Conservation (phyloP, 352 stramenopile species). For the Phytopythium mirpurense region DNA sequence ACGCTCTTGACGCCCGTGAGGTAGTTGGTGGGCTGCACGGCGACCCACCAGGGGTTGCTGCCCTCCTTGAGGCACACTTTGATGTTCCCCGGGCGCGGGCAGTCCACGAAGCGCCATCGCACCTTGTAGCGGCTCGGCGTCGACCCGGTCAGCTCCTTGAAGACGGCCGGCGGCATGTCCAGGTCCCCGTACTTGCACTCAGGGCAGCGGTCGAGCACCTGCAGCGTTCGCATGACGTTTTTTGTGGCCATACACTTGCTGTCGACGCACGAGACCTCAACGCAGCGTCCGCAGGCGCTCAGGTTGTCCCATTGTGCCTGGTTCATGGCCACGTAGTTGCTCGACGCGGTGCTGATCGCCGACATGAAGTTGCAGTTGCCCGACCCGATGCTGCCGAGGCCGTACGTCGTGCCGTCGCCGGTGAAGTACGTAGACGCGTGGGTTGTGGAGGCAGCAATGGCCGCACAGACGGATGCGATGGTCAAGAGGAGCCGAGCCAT, state of each 20-base stretch:
- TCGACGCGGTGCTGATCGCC: constrained; percentile 16
- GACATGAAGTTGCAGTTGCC: constrained; percentile 61
- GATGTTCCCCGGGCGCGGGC: constrained; percentile 20
- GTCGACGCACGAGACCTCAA: constrained; percentile 31
- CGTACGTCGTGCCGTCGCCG: constrained; percentile 44
- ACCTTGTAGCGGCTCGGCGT: constrained; percentile 21
- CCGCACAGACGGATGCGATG: neutral
- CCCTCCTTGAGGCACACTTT: constrained; percentile 36
- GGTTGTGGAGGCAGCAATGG: neutral
- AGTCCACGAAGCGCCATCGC: constrained; percentile 40
- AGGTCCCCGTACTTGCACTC: constrained; percentile 34
- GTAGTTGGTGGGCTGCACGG: constrained; percentile 34
- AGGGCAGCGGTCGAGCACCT: constrained; percentile 34
- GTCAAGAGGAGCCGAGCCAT: neutral
- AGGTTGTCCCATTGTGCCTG: constrained; percentile 35
- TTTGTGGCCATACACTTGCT: constrained; percentile 13
- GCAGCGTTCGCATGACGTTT: constrained; percentile 10
- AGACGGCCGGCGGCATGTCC: constrained; percentile 26
- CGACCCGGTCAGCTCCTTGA: constrained; percentile 24
- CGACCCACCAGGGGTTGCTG: constrained; percentile 30
- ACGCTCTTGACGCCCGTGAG: constrained; percentile 27
- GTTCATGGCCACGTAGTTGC: constrained; percentile 51
- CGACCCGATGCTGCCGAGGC: constrained; percentile 16
- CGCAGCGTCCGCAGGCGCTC: constrained; percentile 36
- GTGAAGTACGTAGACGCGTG: constrained; percentile 13